Percentiles rank a stretch among this genome's conserved stretches.
Conservation (phyloP, 495 filamentous ascomycete species). For the Chaetomium cochliodes region DNA sequence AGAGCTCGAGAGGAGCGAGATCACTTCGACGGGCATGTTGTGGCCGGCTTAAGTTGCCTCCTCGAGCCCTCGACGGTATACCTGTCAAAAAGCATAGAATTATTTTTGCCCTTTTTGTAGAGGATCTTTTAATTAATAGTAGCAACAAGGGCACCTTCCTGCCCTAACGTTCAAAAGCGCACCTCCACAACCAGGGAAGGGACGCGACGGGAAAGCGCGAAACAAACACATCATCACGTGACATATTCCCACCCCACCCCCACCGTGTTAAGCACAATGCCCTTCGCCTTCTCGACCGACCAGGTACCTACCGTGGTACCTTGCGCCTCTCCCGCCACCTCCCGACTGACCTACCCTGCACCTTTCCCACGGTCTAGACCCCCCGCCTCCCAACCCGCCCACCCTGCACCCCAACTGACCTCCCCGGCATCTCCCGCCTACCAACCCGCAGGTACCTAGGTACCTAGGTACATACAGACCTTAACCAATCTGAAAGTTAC, state of each 20-base stretch:
- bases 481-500: no score
- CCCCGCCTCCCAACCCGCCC: no score
- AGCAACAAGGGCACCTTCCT: not conserved
- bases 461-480: no score
- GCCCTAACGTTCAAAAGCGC: not conserved
- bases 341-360: no score
- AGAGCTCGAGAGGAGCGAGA: conserved; percentile 40
- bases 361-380: no score
- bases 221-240: conserved; percentile 18
- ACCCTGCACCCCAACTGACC: no score
- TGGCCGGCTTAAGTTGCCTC: not conserved
- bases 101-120: not conserved
- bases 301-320: no score
- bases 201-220: conserved; percentile 15
- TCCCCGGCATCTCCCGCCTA: no score
- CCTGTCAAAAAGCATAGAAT: not conserved
- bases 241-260: not conserved
- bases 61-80: not conserved
- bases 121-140: not conserved
- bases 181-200: not conserved
- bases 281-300: no score
- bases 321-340: no score
- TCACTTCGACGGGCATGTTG: conserved; percentile 43
- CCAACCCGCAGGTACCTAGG: no score
- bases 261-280: not conserved